Evolutionary conservation across 768 basidiomycete genomes (phyloP), one percentile per base, ranked within the genome.

Genomic region (Lentinula edodes): DNA sequence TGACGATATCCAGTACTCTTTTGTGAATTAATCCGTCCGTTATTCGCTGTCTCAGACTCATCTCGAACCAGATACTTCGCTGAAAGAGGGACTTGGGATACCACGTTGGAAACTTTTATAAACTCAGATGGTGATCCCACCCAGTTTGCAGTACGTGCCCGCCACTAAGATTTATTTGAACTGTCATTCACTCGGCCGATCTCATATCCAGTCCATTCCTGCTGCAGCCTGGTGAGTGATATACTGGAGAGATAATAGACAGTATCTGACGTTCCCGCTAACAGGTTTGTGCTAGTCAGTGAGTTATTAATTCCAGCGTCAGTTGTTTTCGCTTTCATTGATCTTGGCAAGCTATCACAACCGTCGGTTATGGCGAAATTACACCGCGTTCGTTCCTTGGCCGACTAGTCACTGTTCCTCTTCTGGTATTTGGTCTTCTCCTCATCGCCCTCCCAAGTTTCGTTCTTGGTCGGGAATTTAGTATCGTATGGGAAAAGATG

Each of bases 291-390:
- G 23, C 75, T 91, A 62, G 88, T 88, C 66, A 91, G 90, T 90
- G 67, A 76, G 88, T 88, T 20, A n/a, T 18, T n/a, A 23, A 15
- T 38, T 7, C 46, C 42, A 6, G 41, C 35, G 7, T 42, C 15
- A 3, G 28, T 28, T 28, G 28, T 28, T 12, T 53, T 52, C 41
- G 13, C 35, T 55, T 34, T 10, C 28, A 56, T 51, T 65, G 63
- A 64, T 53, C 41, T n/a, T 55, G 34, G 42, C 43, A n/a, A 90
- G 88, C 93, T 0, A 94, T 95, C 64, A 90, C 89, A 2, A 95
- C 93, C 0, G 91, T 93, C 1, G 92, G 94, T 12, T 96, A 94
- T 66, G 94, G 94, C 41, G 94, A 96, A 72, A 91, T 95, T 58
- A 92, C 91, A 0, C 94, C 94, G 0, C 84, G 90, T 12, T 92